phyloP scores from a whole-genome alignment of 495 filamentous ascomycete genomes.

The Stereocaulon alpinum region DNA sequence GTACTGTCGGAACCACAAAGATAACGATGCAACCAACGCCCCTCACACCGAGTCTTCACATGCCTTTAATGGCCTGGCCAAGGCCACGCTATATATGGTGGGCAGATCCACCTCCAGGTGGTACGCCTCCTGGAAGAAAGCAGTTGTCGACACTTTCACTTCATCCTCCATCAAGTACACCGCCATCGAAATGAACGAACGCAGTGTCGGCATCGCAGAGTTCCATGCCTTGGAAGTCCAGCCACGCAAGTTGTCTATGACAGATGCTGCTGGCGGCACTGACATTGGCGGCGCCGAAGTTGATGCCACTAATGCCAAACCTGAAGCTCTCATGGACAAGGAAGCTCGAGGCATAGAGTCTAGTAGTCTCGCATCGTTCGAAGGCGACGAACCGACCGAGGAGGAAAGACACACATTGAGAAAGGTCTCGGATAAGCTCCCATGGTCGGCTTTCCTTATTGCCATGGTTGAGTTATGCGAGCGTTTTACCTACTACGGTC shows the following conservation, averaged over 20 bases:
- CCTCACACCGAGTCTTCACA: neutral
- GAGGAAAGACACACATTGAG: constrained; percentile 41
- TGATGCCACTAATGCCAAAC: neutral
- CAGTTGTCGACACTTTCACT: neutral
- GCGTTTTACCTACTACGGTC: constrained; percentile 59
- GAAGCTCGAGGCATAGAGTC: neutral
- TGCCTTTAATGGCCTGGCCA: neutral
- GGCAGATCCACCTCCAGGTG: constrained; percentile 2
- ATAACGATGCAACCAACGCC: constrained; percentile 1
- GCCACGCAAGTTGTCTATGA: constrained; percentile 3
- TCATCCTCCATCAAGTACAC: constrained; percentile 8
- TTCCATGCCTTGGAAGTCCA: constrained; percentile 13
- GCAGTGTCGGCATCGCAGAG: constrained; percentile 1
- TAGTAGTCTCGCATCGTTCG: neutral
- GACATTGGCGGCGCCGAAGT: constrained; percentile 12
- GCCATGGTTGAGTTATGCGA: constrained; percentile 55
- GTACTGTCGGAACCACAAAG: neutral
- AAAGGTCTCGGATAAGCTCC: constrained; percentile 46
- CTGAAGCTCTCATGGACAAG: neutral
- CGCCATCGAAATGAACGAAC: constrained; percentile 12
- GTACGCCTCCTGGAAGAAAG: neutral
- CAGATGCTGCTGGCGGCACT: constrained; percentile 17
- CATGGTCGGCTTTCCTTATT: constrained; percentile 48
- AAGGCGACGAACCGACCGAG: constrained; percentile 29
- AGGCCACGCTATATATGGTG: neutral